Percentiles rank a stretch among this genome's conserved stretches.
These are phyloP conservation scores for Penicillium concentricum DNA, from an alignment of 2,329 filamentous ascomycete genomes.

Conservation along the genomic window DNA sequence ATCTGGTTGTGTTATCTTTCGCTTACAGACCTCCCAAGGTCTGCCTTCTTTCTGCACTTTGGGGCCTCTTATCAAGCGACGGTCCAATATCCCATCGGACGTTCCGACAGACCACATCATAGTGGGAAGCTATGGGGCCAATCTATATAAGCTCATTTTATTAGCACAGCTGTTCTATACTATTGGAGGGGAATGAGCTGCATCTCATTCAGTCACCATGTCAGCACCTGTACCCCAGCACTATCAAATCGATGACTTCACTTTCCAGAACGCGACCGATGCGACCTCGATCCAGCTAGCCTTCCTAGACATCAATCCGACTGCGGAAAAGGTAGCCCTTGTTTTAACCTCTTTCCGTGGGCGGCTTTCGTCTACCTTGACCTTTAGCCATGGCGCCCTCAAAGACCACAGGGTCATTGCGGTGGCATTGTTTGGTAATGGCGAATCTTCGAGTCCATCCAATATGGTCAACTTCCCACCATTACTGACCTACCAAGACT, in stretches of 20 bases:
- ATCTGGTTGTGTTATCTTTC: too few species aligned
- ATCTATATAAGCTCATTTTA: not conserved
- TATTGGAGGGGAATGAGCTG: too few species aligned
- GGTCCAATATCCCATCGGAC: not conserved
- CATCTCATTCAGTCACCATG: not conserved
- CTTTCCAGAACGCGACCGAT: not conserved
- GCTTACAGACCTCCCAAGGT: too few species aligned
- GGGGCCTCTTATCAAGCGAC: not conserved
- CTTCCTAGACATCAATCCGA: not conserved
- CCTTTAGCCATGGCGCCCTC: slow-evolving; percentile 46
- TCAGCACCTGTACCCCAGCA: not conserved
- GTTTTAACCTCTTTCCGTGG: slow-evolving; percentile 58
- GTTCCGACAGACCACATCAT: not conserved
- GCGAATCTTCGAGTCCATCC: slow-evolving; percentile 50
- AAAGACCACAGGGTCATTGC: slow-evolving; percentile 47
- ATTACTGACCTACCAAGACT: slow-evolving; percentile 45
- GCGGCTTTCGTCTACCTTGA: slow-evolving; percentile 50
- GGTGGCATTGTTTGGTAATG: slow-evolving; percentile 50
- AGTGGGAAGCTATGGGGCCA: not conserved
- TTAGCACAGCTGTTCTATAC: too few species aligned
- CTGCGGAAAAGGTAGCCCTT: not conserved
- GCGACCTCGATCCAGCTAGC: not conserved
- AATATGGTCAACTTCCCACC: slow-evolving; percentile 44
- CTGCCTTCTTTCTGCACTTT: too few species aligned
- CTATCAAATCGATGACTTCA: not conserved